Base-by-base conservation (phyloP, 345 rosid species). In the Mallotus nudiflorus region DNA sequence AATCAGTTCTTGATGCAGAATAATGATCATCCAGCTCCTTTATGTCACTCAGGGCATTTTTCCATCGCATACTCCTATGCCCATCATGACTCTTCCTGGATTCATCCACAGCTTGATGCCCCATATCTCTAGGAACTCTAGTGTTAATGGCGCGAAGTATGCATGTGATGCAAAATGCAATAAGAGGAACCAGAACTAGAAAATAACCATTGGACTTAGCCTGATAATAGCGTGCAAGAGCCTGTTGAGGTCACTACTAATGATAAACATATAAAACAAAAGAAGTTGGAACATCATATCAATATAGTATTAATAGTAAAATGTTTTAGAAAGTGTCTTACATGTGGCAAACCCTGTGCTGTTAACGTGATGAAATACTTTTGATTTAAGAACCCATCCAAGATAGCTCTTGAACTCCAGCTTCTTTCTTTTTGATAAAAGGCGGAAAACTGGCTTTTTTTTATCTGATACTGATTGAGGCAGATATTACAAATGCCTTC, bases 81-180 rank as follows among this genome's bases (percentile, higher is more conserved):
- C 56, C 74, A 52, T 54, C 51, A 37, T 22, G 55, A 66, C 20
- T 67, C 53, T 14, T 66, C 63, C 31, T 57, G 12, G 80, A 59
- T 57, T 57, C 51, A 42, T 60, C 64, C 0, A 6, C 35, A 31
- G 50, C 70, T 52, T 55, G 33, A 31, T 4, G 20, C 37, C 19
- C 69, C 24, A 19, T 39, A 39, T 56, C 59, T 66, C 70, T 70
- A 42, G 50, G 11, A 53, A 48, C 49, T 76, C 74, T 73, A 52
- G 77, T 31, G 71, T 37, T 49, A 22, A 82, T 61, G 51, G 67
- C 71, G 35, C 78, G 66, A 61, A 59, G 66, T 66, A 82, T 20
- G 83, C 81, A 79, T 73, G 65, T 74, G 67, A 82, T 70, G 85
- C 81, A 79, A 71, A 82, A 73, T 27, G 75, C 83, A 42, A 79